Percentiles rank a stretch among this genome's conserved stretches.
phyloP scores from a whole-genome alignment of 306 rosid genomes.

The Castanopsis chinensis region DNA sequence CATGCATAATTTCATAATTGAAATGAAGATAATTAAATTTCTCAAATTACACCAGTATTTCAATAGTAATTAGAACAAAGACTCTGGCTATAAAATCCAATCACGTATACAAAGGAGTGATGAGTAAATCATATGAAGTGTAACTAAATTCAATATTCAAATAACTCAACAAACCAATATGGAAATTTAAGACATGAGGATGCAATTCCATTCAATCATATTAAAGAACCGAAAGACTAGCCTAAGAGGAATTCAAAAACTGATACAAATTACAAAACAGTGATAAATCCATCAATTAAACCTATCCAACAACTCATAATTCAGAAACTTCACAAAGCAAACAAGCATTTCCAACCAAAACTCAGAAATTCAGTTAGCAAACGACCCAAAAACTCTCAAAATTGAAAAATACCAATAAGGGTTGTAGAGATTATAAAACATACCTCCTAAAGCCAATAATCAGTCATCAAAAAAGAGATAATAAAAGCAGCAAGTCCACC shows the following conservation, averaged over 20 bases:
- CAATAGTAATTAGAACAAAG: background rate
- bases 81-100: background rate
- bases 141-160: background rate
- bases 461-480: constrained; percentile 43
- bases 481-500: constrained; percentile 52
- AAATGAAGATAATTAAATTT: background rate
- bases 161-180: background rate
- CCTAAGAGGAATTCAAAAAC: background rate
- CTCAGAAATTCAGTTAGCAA: constrained; percentile 23
- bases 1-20: constrained; percentile 7
- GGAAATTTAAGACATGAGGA: background rate
- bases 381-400: background rate
- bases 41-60: background rate
- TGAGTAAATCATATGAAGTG: background rate
- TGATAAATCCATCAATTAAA: background rate
- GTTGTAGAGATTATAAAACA: constrained; percentile 7
- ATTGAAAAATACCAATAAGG: background rate
- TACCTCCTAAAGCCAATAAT: constrained; percentile 46
- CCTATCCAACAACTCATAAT: constrained; percentile 14
- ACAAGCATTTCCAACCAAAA: background rate
- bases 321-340: constrained; percentile 9
- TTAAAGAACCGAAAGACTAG: constrained; percentile 4
- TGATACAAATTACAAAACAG: background rate
- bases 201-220: constrained; percentile 12
- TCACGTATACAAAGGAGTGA: background rate